Evolutionary conservation across 2,329 filamentous ascomycete genomes (phyloP).

Genomic region (Lasiodiplodia citricola): DNA sequence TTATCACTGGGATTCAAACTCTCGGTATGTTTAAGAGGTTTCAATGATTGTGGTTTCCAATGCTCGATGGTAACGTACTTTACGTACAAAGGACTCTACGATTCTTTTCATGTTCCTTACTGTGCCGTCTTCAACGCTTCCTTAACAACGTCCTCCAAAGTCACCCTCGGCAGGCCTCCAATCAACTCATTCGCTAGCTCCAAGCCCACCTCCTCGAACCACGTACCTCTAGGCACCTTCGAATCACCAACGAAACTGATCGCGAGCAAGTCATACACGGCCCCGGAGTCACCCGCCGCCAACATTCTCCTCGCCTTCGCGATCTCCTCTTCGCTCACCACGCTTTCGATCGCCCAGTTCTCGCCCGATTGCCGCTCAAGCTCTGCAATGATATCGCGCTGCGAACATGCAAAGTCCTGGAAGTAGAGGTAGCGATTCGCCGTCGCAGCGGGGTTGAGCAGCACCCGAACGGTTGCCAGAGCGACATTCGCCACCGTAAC

Average conservation of each 20-base stretch:
- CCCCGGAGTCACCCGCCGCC: slow-evolving; percentile 31
- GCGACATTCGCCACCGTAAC: slow-evolving; percentile 33
- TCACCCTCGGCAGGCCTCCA: slow-evolving; percentile 30
- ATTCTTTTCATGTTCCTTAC: background rate
- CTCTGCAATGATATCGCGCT: slow-evolving; percentile 29
- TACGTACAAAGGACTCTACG: no score
- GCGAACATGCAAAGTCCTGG: slow-evolving; percentile 31
- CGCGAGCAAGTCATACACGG: slow-evolving; percentile 31
- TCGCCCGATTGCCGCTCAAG: slow-evolving; percentile 30
- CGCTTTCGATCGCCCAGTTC: slow-evolving; percentile 30
- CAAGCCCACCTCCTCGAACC: slow-evolving; percentile 33
- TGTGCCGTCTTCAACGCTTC: slow-evolving; percentile 27
- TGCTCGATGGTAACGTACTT: background rate
- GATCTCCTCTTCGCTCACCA: slow-evolving; percentile 27
- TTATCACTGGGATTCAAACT: background rate
- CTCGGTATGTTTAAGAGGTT: background rate
- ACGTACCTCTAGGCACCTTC: slow-evolving; percentile 31
- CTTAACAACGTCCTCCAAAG: slow-evolving; percentile 33
- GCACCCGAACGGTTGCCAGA: slow-evolving; percentile 30
- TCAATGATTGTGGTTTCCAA: background rate
- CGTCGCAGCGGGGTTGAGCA: slow-evolving; percentile 27
- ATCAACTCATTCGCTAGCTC: slow-evolving; percentile 34
- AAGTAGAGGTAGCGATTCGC: slow-evolving; percentile 36
- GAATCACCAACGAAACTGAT: slow-evolving; percentile 34
- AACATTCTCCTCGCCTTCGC: slow-evolving; percentile 20